phyloP scores from a whole-genome alignment of 495 filamentous ascomycete genomes.

The Aspergillus funiculosus region DNA sequence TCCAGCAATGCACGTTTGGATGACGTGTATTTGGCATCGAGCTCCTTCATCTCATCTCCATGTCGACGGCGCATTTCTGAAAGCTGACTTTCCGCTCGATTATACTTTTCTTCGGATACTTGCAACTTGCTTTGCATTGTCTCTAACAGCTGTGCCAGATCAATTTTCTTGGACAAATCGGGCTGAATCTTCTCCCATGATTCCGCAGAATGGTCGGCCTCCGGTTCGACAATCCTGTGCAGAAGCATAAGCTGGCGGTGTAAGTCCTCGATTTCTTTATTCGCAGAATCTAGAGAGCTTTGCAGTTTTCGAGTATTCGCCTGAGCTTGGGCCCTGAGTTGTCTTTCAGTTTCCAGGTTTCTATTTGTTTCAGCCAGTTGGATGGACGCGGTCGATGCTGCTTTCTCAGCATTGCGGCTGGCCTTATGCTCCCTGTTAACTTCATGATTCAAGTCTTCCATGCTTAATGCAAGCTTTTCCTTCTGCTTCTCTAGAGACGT shows the following conservation, averaged over 20 bases:
- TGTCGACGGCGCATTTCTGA: conserved; percentile 68
- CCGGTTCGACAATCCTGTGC: conserved; percentile 81
- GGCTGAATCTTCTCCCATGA: conserved; percentile 59
- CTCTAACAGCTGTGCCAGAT: conserved; percentile 84
- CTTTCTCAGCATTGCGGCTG: conserved; percentile 85
- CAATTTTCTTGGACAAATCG: conserved; percentile 60
- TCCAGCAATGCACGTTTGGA: conserved; percentile 70
- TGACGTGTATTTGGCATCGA: conserved; percentile 64
- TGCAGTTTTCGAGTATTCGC: conserved; percentile 78
- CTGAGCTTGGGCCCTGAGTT: conserved; percentile 80
- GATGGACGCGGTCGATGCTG: conserved; percentile 70
- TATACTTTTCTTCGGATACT: conserved; percentile 75
- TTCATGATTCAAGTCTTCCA: conserved; percentile 95
- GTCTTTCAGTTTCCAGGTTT: conserved; percentile 83
- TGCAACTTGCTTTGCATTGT: conserved; percentile 79
- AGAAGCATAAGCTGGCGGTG: conserved; percentile 73
- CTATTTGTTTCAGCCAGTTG: conserved; percentile 87
- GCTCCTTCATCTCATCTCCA: conserved; percentile 66
- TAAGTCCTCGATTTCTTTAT: conserved; percentile 72
- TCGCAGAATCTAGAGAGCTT: conserved; percentile 63
- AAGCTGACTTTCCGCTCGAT: conserved; percentile 78
- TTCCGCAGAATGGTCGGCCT: conserved; percentile 52
- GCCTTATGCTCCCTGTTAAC: conserved; percentile 85
- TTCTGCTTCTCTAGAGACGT: conserved; percentile 90
- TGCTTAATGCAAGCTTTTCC: conserved; percentile 80